Evolutionary conservation across 2,329 filamentous ascomycete species (phyloP).

Genomic region (Talaromyces rugulosus): DNA sequence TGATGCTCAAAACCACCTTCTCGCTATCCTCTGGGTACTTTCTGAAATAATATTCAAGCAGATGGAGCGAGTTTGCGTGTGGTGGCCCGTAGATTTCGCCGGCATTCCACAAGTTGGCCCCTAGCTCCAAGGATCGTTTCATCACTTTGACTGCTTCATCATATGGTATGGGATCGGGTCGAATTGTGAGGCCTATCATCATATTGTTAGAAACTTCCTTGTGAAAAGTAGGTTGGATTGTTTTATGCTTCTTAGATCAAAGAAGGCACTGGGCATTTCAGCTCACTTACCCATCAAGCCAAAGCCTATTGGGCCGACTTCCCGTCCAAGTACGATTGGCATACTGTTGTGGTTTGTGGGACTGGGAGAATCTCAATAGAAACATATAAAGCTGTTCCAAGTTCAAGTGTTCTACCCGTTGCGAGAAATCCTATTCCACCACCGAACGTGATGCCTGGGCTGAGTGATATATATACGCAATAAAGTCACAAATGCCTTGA

Average conservation of each 20-base stretch:
- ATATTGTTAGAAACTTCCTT: not conserved
- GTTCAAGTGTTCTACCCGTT: too few species aligned
- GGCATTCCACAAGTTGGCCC: slow-evolving; percentile 22
- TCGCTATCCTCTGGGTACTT: slow-evolving; percentile 60
- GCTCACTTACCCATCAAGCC: slow-evolving; percentile 50
- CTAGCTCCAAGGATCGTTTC: slow-evolving; percentile 47
- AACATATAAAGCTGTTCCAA: too few species aligned
- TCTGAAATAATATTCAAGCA: slow-evolving; percentile 60
- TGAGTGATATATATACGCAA: too few species aligned
- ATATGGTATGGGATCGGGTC: not conserved
- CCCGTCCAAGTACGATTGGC: slow-evolving; percentile 3
- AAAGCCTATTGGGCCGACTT: slow-evolving; percentile 49
- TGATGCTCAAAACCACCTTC: slow-evolving; percentile 59
- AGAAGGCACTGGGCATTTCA: not conserved
- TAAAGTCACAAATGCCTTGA: too few species aligned
- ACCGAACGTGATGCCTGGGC: too few species aligned
- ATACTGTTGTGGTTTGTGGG: not conserved
- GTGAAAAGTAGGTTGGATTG: too few species aligned
- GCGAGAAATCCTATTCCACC: too few species aligned
- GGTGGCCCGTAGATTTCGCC: slow-evolving; percentile 50
- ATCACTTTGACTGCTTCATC: slow-evolving; percentile 39
- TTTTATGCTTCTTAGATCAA: not conserved
- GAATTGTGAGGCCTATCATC: not conserved
- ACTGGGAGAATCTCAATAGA: too few species aligned
- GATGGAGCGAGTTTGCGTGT: slow-evolving; percentile 53